A percentile compares a stretch with the other conserved stretches of the same genome.
Evolutionary conservation across 148 eudicot genomes (phyloP).

Genomic region (Talinum fruticosum): DNA sequence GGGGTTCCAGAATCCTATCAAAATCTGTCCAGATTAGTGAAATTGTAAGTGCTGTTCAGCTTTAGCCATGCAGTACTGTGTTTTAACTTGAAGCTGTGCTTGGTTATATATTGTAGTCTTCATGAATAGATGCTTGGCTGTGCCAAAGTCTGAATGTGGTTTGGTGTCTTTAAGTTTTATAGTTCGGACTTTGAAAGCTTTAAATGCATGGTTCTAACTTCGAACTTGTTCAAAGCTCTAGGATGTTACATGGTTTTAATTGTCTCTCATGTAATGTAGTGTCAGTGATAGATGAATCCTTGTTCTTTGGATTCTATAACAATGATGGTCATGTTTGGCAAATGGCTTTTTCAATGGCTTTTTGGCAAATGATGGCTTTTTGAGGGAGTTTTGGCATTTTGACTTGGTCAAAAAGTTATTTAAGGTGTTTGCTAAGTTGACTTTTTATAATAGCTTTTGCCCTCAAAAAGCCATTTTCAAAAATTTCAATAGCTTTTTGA

Average conservation of each 20-base stretch:
- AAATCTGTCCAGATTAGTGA: conserved; percentile 55
- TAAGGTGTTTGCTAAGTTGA: no score
- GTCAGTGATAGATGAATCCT: not conserved
- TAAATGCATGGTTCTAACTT: not conserved
- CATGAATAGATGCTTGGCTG: not conserved
- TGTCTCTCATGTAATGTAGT: not conserved
- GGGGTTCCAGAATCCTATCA: conserved; percentile 59
- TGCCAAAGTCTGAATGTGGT: not conserved
- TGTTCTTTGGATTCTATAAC: not conserved
- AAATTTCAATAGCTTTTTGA: no score
- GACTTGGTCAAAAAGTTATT: no score
- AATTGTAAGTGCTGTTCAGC: conserved; percentile 49
- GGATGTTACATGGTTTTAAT: not conserved
- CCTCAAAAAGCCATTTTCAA: no score
- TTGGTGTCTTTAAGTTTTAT: not conserved
- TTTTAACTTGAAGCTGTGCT: not conserved
- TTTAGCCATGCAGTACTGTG: not conserved
- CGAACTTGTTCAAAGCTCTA: not conserved
- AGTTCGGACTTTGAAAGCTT: not conserved
- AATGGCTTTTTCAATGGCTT: no score
- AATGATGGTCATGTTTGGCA: no score
- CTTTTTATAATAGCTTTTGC: no score
- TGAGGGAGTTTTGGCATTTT: no score
- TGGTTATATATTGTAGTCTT: not conserved
- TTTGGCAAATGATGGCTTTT: no score